Evolutionary conservation across 176 grass and related monocot genomes (phyloP).

Genomic region (Eleusine coracana): DNA sequence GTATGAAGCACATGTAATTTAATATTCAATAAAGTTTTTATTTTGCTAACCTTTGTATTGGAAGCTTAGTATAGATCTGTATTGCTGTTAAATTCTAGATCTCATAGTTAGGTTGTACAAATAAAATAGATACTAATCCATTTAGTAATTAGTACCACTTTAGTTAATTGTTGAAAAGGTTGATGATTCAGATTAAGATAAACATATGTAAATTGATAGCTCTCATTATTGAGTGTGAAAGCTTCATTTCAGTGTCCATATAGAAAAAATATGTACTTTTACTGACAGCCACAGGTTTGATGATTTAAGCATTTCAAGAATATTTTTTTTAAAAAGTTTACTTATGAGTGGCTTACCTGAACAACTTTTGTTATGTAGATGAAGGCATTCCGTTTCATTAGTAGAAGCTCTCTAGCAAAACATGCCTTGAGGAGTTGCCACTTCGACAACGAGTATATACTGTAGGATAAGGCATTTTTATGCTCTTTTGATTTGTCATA

Average conservation of each 20-base stretch:
- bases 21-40: not conserved
- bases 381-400: slow-evolving; percentile 75
- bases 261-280: too few species aligned
- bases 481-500: slow-evolving; percentile 53
- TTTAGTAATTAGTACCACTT: not conserved
- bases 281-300: too few species aligned
- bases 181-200: too few species aligned
- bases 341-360: slow-evolving; percentile 36
- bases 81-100: not conserved
- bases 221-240: not conserved
- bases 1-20: not conserved
- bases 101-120: not conserved
- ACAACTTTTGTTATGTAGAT: slow-evolving; percentile 62
- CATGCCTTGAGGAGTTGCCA: slow-evolving; percentile 76
- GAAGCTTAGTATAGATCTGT: not conserved
- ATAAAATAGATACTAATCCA: not conserved
- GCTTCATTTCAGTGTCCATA: not conserved
- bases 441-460: slow-evolving; percentile 63
- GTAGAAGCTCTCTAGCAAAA: slow-evolving; percentile 66
- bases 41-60: not conserved
- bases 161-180: too few species aligned
- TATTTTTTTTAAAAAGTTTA: not conserved
- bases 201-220: not conserved
- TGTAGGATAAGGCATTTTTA: slow-evolving; percentile 60
- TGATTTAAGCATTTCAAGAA: not conserved